Percentiles rank a stretch among this genome's conserved stretches.
Evolutionary conservation across 129 eudicot genomes (phyloP).

Genomic region (Tagetes erecta): DNA sequence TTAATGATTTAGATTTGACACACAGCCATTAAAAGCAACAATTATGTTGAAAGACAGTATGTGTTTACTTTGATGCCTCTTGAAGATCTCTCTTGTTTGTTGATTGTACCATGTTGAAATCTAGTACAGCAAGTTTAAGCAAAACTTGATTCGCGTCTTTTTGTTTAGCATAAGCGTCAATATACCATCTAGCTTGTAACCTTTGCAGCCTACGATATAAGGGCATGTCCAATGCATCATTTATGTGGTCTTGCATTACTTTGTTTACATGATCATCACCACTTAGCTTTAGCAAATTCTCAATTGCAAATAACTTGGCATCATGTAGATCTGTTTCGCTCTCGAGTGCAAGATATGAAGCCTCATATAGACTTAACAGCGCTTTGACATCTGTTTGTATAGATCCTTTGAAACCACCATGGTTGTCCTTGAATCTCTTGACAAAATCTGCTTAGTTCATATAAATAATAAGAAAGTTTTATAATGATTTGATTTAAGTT

Average conservation of each 20-base stretch:
- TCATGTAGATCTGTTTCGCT: slow-evolving; percentile 35
- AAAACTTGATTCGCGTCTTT: slow-evolving; percentile 26
- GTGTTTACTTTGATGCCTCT: slow-evolving; percentile 22
- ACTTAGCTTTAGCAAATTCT: slow-evolving; percentile 7
- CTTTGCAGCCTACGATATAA: not conserved
- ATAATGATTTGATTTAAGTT: no score
- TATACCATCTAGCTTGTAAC: slow-evolving; percentile 40
- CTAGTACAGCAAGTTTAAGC: slow-evolving; percentile 37
- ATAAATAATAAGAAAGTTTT: no score
- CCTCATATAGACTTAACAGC: slow-evolving; percentile 39
- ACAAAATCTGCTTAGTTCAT: not conserved
- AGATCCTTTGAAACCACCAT: slow-evolving; percentile 18
- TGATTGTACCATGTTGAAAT: slow-evolving; percentile 50
- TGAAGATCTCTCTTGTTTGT: slow-evolving; percentile 34
- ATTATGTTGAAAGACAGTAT: not conserved
- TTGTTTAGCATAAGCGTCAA: slow-evolving; percentile 9
- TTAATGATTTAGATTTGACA: no score
- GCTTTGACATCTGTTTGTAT: slow-evolving; percentile 26
- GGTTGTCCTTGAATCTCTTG: not conserved
- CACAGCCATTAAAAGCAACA: no score
- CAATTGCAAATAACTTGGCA: slow-evolving; percentile 33
- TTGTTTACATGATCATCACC: not conserved
- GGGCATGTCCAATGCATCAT: slow-evolving; percentile 37
- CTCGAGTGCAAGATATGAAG: slow-evolving; percentile 37
- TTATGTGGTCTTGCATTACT: not conserved